Evolutionary conservation across 2,329 filamentous ascomycete species (phyloP).

Genomic region (Pezicula radicicola): DNA sequence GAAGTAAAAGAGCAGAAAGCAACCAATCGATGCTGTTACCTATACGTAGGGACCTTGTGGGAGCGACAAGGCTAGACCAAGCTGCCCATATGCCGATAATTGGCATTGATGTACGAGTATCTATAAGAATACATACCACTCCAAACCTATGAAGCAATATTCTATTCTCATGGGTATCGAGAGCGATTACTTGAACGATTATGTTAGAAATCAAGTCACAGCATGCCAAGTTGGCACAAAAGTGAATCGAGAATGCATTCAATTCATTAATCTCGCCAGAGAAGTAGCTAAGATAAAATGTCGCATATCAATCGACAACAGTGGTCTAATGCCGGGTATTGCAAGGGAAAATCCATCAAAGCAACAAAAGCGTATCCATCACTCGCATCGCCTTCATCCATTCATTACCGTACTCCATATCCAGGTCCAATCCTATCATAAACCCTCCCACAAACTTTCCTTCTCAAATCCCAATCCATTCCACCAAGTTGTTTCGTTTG

Average conservation of each 20-base stretch:
- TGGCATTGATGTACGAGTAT: too few species aligned
- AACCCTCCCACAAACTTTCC: not conserved
- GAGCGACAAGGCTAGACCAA: too few species aligned
- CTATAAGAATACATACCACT: too few species aligned
- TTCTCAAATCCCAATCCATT: not conserved
- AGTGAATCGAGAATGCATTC: not conserved
- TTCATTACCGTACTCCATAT: not conserved
- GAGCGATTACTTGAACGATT: not conserved
- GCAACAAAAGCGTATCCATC: not conserved
- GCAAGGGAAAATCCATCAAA: conserved; percentile 1
- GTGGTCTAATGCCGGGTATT: conserved; percentile 10
- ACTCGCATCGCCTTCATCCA: not conserved
- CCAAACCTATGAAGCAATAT: not conserved
- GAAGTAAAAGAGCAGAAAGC: too few species aligned
- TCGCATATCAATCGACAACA: not conserved
- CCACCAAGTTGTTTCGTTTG: not conserved
- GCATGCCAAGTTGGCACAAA: too few species aligned
- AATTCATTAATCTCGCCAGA: not conserved
- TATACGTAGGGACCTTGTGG: too few species aligned
- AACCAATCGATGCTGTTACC: too few species aligned
- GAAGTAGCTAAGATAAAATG: not conserved
- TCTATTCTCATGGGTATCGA: not conserved
- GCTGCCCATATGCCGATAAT: too few species aligned
- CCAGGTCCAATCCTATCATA: not conserved
- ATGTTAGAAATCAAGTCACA: too few species aligned